Conservation (phyloP, 768 basidiomycete species). For the Naganishia vishniacii region DNA sequence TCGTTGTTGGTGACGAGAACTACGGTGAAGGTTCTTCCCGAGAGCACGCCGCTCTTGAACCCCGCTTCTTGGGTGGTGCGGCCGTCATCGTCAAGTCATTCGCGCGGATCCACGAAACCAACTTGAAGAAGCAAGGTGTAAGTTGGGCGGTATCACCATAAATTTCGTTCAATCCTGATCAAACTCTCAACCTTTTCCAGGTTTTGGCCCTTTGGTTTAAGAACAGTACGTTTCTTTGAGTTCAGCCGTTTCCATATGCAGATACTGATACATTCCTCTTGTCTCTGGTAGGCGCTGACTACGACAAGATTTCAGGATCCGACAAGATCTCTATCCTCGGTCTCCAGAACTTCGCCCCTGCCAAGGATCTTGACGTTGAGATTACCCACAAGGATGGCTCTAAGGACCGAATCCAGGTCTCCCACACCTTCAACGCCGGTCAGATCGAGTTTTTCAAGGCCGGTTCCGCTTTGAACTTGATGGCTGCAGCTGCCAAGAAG, state of each 20-base stretch:
- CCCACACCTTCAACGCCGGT: slow-evolving; percentile 93
- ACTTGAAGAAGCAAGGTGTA: slow-evolving; percentile 92
- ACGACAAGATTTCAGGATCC: slow-evolving; percentile 79
- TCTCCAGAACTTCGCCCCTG: slow-evolving; percentile 79
- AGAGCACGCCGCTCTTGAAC: slow-evolving; percentile 68
- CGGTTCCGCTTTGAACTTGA: slow-evolving; percentile 58
- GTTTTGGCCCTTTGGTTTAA: too few relatives aligned
- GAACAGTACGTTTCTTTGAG: too few relatives aligned
- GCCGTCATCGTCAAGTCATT: slow-evolving; percentile 95
- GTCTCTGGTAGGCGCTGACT: slow-evolving; percentile 58
- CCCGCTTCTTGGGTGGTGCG: slow-evolving; percentile 57
- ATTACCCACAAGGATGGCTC: slow-evolving; percentile 77
- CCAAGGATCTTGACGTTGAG: slow-evolving; percentile 78
- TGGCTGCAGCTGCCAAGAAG: slow-evolving; percentile 30
- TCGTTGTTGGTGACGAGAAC: slow-evolving; percentile 77
- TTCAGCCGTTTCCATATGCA: too few relatives aligned
- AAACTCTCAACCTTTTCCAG: too few relatives aligned
- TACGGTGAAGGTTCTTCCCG: slow-evolving; percentile 98
- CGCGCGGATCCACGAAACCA: slow-evolving; percentile 81
- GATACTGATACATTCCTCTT: too few relatives aligned
- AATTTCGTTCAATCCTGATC: too few relatives aligned
- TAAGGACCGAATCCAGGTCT: slow-evolving; percentile 69
- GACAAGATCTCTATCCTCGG: slow-evolving; percentile 88
- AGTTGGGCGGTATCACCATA: too few relatives aligned
- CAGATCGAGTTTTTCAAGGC: slow-evolving; percentile 99